These are phyloP conservation scores for Pulveroboletus ravenelii DNA, from an alignment of 768 basidiomycete species.

Conservation along the genomic window DNA sequence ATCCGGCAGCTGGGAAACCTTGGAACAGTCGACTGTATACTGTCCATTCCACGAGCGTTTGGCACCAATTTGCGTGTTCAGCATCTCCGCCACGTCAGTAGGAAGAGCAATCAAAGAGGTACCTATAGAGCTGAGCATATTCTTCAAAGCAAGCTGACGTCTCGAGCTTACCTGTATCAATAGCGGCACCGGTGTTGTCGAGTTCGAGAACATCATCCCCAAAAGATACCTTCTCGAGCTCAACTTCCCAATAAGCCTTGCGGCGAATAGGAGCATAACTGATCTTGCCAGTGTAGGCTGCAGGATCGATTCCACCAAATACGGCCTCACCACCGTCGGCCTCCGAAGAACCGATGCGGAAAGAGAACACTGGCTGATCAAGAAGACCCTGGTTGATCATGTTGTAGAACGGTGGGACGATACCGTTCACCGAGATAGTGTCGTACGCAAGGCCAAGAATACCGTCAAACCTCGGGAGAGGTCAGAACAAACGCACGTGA, in stretches of 20 bases:
- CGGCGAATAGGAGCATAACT: conserved; percentile 86
- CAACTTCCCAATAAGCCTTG: conserved; percentile 98
- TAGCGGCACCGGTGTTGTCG: conserved; percentile 90
- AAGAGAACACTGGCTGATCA: conserved; percentile 86
- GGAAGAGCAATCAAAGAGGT: conserved; percentile 94
- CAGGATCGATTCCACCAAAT: conserved; percentile 84
- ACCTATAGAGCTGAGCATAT: conserved; percentile 39
- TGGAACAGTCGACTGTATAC: conserved; percentile 85
- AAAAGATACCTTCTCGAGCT: conserved; percentile 80
- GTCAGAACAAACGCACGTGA: not conserved
- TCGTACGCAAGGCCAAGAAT: conserved; percentile 93
- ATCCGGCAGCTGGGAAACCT: conserved; percentile 78
- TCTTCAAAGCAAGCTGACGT: not conserved
- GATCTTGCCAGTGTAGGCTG: conserved; percentile 76
- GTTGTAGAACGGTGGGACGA: conserved; percentile 90
- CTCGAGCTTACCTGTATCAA: conserved; percentile 67
- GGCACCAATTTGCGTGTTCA: conserved; percentile 93
- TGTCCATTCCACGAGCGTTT: conserved; percentile 95
- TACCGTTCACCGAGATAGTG: conserved; percentile 91
- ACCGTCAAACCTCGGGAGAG: conserved; percentile 74
- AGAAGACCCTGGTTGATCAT: conserved; percentile 82
- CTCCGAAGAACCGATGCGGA: conserved; percentile 85
- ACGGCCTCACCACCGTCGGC: conserved; percentile 85
- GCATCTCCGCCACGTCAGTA: conserved; percentile 94
- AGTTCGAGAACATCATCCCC: conserved; percentile 86